Conservation (phyloP, 768 basidiomycete species). For the Clathrus columnatus region DNA sequence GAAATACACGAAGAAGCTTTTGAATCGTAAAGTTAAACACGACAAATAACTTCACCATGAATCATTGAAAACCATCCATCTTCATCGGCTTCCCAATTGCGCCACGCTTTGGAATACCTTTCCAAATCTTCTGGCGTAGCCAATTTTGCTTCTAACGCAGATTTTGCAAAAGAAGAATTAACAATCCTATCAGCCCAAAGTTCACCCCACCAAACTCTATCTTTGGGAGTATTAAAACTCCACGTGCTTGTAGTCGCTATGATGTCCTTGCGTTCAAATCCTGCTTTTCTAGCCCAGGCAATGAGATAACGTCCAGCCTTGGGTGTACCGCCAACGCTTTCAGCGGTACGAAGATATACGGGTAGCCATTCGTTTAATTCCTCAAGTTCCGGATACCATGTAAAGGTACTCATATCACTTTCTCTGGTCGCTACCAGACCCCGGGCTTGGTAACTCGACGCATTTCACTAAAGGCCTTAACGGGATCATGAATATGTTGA, state of each 20-base stretch:
- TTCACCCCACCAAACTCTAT: constrained; percentile 30
- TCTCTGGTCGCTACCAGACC: constrained; percentile 40
- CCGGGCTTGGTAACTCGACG: constrained; percentile 36
- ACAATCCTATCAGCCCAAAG: constrained; percentile 31
- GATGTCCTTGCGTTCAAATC: constrained; percentile 23
- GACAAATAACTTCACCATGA: constrained; percentile 28
- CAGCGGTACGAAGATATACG: constrained; percentile 5
- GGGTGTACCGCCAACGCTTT: constrained; percentile 26
- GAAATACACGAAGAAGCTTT: too few species aligned
- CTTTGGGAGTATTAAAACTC: constrained; percentile 30
- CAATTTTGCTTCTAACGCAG: constrained; percentile 23
- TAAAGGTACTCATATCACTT: constrained; percentile 26
- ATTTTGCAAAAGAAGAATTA: constrained; percentile 25
- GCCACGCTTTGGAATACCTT: constrained; percentile 18
- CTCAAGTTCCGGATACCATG: constrained; percentile 29
- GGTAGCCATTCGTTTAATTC: constrained; percentile 22
- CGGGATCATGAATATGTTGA: constrained; percentile 36
- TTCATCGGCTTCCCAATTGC: constrained; percentile 23
- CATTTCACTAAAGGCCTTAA: constrained; percentile 38
- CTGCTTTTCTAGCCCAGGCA: constrained; percentile 30
- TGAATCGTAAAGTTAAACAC: too few species aligned
- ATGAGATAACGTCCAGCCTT: constrained; percentile 30
- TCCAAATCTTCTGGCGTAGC: constrained; percentile 19
- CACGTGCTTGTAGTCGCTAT: constrained; percentile 24
- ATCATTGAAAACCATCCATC: constrained; percentile 28